Evolutionary conservation across 2,329 filamentous ascomycete genomes (phyloP).

Genomic region (Xylaria sp.): DNA sequence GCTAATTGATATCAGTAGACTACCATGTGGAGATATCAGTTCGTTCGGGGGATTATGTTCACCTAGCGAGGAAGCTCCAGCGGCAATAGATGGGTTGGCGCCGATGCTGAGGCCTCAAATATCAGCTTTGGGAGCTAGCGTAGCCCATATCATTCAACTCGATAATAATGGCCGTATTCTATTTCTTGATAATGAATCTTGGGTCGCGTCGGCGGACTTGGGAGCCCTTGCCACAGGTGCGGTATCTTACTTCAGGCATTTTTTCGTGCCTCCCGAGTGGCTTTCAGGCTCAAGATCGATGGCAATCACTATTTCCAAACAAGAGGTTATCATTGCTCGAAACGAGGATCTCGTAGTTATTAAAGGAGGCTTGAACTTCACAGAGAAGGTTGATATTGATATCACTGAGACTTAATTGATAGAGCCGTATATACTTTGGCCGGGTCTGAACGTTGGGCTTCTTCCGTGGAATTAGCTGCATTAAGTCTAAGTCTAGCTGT

Average conservation of each 20-base stretch:
- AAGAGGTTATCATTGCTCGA: slow-evolving; percentile 1
- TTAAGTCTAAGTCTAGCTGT: too few species aligned
- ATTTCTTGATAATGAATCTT: slow-evolving; percentile 7
- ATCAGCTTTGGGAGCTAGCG: background rate
- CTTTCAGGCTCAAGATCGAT: slow-evolving; percentile 8
- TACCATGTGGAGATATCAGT: background rate
- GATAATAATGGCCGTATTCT: background rate
- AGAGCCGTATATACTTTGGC: too few species aligned
- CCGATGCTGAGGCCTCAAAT: background rate
- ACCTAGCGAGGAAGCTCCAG: background rate
- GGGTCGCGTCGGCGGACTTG: background rate
- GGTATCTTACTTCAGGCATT: background rate
- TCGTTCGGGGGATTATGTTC: background rate
- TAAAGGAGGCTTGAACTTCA: slow-evolving; percentile 7
- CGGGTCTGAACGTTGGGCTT: too few species aligned
- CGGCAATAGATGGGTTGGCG: background rate
- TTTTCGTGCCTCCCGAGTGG: slow-evolving; percentile 20
- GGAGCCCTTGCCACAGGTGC: background rate
- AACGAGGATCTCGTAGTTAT: slow-evolving; percentile 1
- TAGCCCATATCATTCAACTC: slow-evolving; percentile 12
- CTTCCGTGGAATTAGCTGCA: too few species aligned
- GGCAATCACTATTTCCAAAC: background rate
- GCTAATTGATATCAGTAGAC: slow-evolving; percentile 1
- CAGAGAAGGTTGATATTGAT: slow-evolving; percentile 4
- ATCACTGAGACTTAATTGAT: background rate